These are phyloP conservation scores for Zygoascus bituminiphila DNA, from an alignment of 805 yeast genomes.

Conservation along the genomic window DNA sequence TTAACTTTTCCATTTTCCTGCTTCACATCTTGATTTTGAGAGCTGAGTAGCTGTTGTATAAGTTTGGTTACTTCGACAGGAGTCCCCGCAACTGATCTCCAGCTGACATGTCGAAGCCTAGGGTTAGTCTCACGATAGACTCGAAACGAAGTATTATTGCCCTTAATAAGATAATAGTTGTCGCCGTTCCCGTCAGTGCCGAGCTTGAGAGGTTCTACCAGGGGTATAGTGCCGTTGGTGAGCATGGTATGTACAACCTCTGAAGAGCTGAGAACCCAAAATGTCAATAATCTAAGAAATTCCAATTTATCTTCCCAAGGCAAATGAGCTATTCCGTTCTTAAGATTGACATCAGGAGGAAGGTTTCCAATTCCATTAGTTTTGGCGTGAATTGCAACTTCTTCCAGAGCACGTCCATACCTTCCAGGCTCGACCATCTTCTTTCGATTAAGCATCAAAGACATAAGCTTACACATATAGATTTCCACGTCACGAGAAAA, in stretches of 20 bases:
- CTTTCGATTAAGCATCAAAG: constrained; percentile 33
- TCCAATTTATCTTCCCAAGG: constrained; percentile 28
- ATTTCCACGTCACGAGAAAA: constrained; percentile 24
- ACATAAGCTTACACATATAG: constrained; percentile 29
- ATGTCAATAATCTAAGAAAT: constrained; percentile 26
- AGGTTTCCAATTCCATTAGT: not conserved
- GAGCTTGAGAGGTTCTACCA: not conserved
- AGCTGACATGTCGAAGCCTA: constrained; percentile 23
- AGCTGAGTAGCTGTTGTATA: not conserved
- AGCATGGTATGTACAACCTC: constrained; percentile 21
- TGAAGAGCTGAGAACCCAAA: constrained; percentile 27
- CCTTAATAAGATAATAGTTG: not conserved
- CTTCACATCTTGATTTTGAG: not conserved
- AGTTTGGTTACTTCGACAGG: constrained; percentile 18
- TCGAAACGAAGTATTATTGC: constrained; percentile 26
- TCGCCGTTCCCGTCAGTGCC: not conserved
- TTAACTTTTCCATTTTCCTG: not conserved
- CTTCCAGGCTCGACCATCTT: constrained; percentile 32
- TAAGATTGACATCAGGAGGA: constrained; percentile 9
- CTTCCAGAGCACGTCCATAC: constrained; percentile 32
- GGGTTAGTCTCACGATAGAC: constrained; percentile 29
- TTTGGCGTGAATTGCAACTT: constrained; percentile 20
- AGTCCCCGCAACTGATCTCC: constrained; percentile 24
- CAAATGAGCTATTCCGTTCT: constrained; percentile 24
- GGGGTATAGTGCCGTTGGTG: not conserved